Percentiles rank a stretch among this genome's conserved stretches.
Evolutionary conservation across 768 basidiomycete genomes (phyloP).

Genomic region (Trametes meyenii): DNA sequence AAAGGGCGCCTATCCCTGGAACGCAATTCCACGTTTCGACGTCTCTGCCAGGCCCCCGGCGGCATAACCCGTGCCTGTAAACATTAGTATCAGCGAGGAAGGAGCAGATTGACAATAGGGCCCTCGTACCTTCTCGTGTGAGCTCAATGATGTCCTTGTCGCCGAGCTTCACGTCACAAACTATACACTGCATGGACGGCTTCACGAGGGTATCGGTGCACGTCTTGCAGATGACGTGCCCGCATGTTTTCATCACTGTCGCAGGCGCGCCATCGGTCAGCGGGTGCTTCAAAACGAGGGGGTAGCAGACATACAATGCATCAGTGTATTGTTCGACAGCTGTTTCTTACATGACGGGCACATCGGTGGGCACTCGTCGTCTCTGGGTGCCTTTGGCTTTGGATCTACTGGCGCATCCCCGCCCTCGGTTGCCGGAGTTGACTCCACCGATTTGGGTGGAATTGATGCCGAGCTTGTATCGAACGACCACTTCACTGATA

Average conservation of each 20-base stretch:
- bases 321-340: slow-evolving; percentile 75
- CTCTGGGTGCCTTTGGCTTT: slow-evolving; percentile 43
- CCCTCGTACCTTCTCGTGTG: slow-evolving; percentile 77
- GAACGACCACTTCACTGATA: slow-evolving; percentile 79
- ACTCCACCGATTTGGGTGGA: slow-evolving; percentile 33
- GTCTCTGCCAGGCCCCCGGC: slow-evolving; percentile 95
- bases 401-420: slow-evolving; percentile 29
- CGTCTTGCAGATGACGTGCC: slow-evolving; percentile 89
- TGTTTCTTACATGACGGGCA: slow-evolving; percentile 89
- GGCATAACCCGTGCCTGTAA: slow-evolving; percentile 86
- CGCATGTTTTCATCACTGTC: slow-evolving; percentile 82
- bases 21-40: slow-evolving; percentile 75
- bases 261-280: background rate
- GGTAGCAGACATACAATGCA: slow-evolving; percentile 60
- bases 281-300: background rate
- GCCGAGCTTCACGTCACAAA: slow-evolving; percentile 71
- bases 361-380: slow-evolving; percentile 64
- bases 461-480: slow-evolving; percentile 37
- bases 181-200: slow-evolving; percentile 79
- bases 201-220: slow-evolving; percentile 88
- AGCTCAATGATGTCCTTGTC: slow-evolving; percentile 81
- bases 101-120: background rate
- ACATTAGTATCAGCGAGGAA: background rate
- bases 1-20: slow-evolving; percentile 63
- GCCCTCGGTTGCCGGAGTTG: slow-evolving; percentile 41